Evolutionary conservation across 1,284 basidiomycete species (phyloP).

Genomic region (Tremellales sp.): DNA sequence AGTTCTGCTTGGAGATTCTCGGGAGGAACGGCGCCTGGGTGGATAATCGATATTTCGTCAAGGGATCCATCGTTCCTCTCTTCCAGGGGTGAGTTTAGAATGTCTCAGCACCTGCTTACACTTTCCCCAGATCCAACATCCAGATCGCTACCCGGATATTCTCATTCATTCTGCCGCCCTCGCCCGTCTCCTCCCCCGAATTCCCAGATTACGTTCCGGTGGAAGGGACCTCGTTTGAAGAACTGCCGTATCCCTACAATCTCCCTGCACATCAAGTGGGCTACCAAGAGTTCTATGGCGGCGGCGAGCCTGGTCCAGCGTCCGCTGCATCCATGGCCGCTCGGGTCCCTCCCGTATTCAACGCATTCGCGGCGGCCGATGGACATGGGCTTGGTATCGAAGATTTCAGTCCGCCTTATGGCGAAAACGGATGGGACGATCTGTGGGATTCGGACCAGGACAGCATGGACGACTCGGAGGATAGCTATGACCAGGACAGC

Average conservation of each 20-base stretch:
- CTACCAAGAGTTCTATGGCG: constrained; percentile 42
- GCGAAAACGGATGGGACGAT: constrained; percentile 19
- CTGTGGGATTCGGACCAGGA: constrained; percentile 28
- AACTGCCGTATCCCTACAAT: constrained; percentile 42
- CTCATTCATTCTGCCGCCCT: constrained; percentile 81
- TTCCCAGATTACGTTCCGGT: constrained; percentile 25
- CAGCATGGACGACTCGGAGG: constrained; percentile 12
- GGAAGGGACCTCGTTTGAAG: constrained; percentile 19
- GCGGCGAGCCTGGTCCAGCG: constrained; percentile 32
- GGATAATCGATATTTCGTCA: constrained; percentile 89
- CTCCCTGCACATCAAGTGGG: constrained; percentile 38
- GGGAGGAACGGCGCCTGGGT: constrained; percentile 98
- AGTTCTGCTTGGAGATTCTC: constrained; percentile 86
- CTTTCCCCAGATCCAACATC: constrained; percentile 75
- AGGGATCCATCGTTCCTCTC: constrained; percentile 76
- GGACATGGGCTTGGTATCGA: constrained; percentile 35
- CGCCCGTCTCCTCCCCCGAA: constrained; percentile 34
- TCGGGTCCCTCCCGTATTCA: constrained; percentile 39
- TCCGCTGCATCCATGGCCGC: constrained; percentile 33
- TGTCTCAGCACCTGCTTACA: neutral
- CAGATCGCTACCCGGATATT: constrained; percentile 98
- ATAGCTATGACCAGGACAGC: constrained; percentile 1
- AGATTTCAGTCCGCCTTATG: constrained; percentile 19
- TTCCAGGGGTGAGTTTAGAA: constrained; percentile 63
- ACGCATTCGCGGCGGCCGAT: constrained; percentile 42